Evolutionary conservation across 441 rosid species (phyloP), one percentile per base, ranked within the genome.

Genomic region (Populus hybrid): DNA sequence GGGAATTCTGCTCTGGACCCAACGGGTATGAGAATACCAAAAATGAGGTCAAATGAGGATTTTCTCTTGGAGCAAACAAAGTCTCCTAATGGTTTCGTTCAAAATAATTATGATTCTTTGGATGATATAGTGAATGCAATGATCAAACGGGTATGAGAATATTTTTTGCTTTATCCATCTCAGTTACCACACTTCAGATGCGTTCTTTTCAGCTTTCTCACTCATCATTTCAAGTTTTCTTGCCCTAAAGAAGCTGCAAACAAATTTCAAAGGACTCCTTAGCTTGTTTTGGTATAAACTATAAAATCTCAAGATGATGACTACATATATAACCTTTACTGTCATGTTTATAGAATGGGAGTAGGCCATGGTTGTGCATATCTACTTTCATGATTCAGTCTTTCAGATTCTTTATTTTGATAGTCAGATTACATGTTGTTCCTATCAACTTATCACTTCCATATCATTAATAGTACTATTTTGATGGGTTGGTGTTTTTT

Each of bases 71-170:
- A 89, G 61, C 90, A 86, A 80, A 79, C 78, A 9, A 88, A 88
- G 85, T 59, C 89, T 23, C 88, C 83, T 8, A 87, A 85, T 82
- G 83, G 83, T 70, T 86, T 88, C 75, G 67, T 79, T 21, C 92
- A 87, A 69, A 86, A 82, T 66, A 82, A 82, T 75, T 86, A 84
- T 0, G 95, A 89, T 5, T 83, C 92, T 57, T 81, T 91, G 70
- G 96, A 91, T 71, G 97, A 90, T 65, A 84, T 95, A 50, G 80
- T 90, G 94, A 86, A 79, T 70, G 86, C 87, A 71, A 87, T 90
- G 91, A 80, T 88, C 81, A 91, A 90, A 82, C 89, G 85, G 93
- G 99, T 94, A 85, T 78, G 79, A 70, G 36, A 71, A 28, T 50
- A 18, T 30, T 70, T 72, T 66, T 79, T 72, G 12, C 70, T 66